Evolutionary conservation across 352 stramenopile species (phyloP), one percentile per base, ranked within the genome.

Genomic region (Hyaloperonospora brassicae): DNA sequence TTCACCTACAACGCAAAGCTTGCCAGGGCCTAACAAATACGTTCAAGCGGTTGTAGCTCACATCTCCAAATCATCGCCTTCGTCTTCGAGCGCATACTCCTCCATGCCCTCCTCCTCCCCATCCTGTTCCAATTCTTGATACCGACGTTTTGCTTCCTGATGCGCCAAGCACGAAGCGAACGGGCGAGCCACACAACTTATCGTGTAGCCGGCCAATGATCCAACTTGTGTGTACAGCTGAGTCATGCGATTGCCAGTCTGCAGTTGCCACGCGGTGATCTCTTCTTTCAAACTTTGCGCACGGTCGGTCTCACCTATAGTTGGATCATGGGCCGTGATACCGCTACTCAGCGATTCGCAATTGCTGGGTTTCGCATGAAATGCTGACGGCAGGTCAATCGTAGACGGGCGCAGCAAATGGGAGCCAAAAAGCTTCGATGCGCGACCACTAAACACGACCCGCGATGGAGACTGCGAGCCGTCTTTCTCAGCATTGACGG

Each of bases 371-470:
- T 71, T 59, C 45, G 59, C 72, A 8, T 36, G 55, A 24, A 66
- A 55, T 5, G 47, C 22, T 4, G 64, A 61, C 1, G 59, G 59
- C 31, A 83, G 50, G 25, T 83, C 69, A 22, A 86, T 76, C 0
- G 78, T 88, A 14, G 78, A 88, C 12, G 72, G 64, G 42, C 68
- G 74, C 52, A 89, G 56, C 43, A 89, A 50, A 24, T 84, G 70
- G 9, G 76, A 87, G 5, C 75, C 72, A 53, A 89, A 89, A 6
- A 89, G 62, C 43, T 87, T 86, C 1, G 79, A 89, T 14, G 79
- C 79, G 13, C 79, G 76, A 9, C 77, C 79, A 40, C 59, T 83
- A 34, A 87, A 87, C 12, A 89, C 77, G 1, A 89, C 76, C 1
- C 72, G 73, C 9, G 79, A 74, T 3, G 64, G 56, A 41, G 60